phyloP scores from a whole-genome alignment of 257 asterid genomes.

The Solanum peruvianum region DNA sequence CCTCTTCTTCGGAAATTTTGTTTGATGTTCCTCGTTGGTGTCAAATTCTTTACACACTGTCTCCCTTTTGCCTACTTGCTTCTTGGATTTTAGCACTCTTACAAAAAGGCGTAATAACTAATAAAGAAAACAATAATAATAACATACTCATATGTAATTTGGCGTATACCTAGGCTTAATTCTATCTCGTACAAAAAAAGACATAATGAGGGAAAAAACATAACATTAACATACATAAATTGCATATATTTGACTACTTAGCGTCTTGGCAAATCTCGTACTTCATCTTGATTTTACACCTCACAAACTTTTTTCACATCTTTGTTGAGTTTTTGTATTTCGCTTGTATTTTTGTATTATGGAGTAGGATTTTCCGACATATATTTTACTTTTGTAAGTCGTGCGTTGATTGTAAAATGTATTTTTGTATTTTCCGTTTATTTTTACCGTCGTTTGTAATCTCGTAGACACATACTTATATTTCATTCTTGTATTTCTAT shows the following conservation, averaged over 20 bases:
- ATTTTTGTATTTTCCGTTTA: no score
- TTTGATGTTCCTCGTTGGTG: not conserved
- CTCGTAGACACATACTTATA: no score
- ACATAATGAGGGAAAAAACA: no score
- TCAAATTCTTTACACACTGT: not conserved
- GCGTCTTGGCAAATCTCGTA: not conserved
- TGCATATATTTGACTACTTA: not conserved
- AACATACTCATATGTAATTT: not conserved
- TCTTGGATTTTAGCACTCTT: not conserved
- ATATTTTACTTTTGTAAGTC: no score
- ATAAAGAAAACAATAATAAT: not conserved
- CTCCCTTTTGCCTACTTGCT: not conserved
- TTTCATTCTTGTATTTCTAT: no score
- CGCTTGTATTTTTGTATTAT: not conserved
- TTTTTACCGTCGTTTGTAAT: no score
- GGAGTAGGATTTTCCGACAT: not conserved
- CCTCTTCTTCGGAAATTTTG: not conserved
- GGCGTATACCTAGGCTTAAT: no score
- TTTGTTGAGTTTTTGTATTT: not conserved
- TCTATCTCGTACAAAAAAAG: no score
- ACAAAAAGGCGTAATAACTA: not conserved
- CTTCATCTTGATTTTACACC: not conserved
- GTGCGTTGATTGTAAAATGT: no score
- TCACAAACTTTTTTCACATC: not conserved
- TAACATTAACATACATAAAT: not conserved